A percentile compares a stretch with the other conserved stretches of the same genome.
These are phyloP conservation scores for Coemansia sp. DNA, from an alignment of 192 early-diverging fungal genomes.

Conservation along the genomic window DNA sequence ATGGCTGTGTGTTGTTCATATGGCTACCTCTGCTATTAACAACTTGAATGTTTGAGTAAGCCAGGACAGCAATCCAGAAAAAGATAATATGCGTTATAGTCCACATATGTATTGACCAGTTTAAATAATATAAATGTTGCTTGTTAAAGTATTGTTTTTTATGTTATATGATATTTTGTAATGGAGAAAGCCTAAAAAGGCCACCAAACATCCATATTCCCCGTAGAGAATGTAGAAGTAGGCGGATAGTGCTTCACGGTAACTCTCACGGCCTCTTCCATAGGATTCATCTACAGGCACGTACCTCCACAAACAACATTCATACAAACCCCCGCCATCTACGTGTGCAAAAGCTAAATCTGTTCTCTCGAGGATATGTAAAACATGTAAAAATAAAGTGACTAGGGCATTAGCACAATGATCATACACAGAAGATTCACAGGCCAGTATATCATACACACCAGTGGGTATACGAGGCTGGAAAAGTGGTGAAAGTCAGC, in stretches of 20 bases:
- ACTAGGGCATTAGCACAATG: conserved; percentile 36
- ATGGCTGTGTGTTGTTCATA: conserved; percentile 19
- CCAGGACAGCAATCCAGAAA: background rate
- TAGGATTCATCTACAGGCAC: background rate
- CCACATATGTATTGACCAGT: background rate
- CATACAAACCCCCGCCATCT: background rate
- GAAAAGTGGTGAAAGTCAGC: conserved; percentile 65
- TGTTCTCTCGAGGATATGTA: background rate
- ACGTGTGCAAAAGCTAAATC: background rate
- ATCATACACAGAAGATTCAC: conserved; percentile 52
- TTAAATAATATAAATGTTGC: background rate
- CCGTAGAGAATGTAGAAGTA: background rate
- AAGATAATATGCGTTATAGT: background rate
- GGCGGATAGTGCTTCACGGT: background rate
- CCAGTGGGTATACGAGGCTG: conserved; percentile 62
- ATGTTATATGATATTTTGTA: background rate
- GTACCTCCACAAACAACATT: background rate
- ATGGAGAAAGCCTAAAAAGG: background rate
- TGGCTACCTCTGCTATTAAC: background rate
- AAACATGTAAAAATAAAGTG: background rate
- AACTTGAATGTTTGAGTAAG: background rate
- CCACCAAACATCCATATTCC: background rate
- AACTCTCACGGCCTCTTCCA: background rate
- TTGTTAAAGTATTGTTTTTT: background rate
- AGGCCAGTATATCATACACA: conserved; percentile 75